A percentile compares a stretch with the other conserved stretches of the same genome.
Evolutionary conservation across 306 rosid genomes (phyloP).

Genomic region (Vigna mungo): DNA sequence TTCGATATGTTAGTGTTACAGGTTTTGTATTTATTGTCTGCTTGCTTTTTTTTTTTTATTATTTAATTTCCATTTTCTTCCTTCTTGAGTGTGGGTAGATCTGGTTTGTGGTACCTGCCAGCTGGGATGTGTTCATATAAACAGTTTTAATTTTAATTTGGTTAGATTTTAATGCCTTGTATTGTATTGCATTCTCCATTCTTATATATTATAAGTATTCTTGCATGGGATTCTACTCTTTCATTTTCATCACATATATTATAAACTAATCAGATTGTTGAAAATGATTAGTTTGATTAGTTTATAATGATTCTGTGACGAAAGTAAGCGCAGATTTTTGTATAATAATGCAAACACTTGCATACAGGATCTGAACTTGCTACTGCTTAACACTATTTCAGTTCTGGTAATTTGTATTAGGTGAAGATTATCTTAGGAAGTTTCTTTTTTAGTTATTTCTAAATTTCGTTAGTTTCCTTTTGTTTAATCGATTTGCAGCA

Average conservation of each 20-base stretch:
- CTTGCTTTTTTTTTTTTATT: slow-evolving; percentile 32
- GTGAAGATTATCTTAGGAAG: not conserved
- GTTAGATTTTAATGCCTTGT: not conserved
- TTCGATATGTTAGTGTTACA: not conserved
- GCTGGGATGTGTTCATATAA: slow-evolving; percentile 42
- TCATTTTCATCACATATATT: too few species aligned
- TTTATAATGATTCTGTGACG: too few species aligned
- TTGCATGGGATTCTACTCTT: too few species aligned
- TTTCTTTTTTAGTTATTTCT: not conserved
- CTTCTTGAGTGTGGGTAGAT: slow-evolving; percentile 40
- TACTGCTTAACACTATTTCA: not conserved
- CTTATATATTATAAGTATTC: not conserved
- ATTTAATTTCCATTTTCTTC: slow-evolving; percentile 30
- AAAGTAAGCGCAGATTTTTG: too few species aligned
- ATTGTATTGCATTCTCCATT: not conserved
- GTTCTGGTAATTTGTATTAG: not conserved
- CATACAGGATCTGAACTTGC: not conserved
- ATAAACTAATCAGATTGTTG: too few species aligned
- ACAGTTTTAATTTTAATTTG: not conserved
- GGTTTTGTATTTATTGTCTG: slow-evolving; percentile 37
- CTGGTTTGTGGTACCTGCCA: slow-evolving; percentile 47
- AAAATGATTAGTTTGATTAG: too few species aligned
- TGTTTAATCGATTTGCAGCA: not conserved
- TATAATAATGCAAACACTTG: too few species aligned
- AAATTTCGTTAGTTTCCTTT: not conserved